Percentiles rank a stretch among this genome's conserved stretches.
Evolutionary conservation across 371 early-diverging fungal genomes (phyloP).

Genomic region (Umbelopsis sp.): DNA sequence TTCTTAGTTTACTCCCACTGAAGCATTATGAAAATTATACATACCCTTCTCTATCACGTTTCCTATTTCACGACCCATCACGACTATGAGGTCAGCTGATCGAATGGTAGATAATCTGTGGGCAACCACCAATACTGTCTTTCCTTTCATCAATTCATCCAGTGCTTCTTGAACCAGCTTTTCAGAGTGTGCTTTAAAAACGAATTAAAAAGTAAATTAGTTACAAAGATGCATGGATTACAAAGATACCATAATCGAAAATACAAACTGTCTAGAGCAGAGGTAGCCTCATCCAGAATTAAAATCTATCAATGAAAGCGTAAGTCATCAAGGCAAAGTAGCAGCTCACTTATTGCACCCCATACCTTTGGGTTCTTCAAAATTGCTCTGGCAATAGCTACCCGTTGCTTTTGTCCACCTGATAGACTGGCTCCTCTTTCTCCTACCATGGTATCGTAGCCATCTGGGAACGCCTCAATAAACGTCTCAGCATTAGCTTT

Average conservation of each 20-base stretch:
- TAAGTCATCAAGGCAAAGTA: background rate
- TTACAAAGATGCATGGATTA: background rate
- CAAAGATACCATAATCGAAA: background rate
- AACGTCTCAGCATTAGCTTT: conserved; percentile 76
- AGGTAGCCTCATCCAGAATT: conserved; percentile 84
- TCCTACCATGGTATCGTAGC: conserved; percentile 77
- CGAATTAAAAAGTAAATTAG: background rate
- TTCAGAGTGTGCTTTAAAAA: conserved; percentile 63
- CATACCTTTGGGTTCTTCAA: conserved; percentile 64
- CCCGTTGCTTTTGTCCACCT: conserved; percentile 89
- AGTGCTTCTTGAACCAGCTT: conserved; percentile 71
- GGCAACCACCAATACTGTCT: conserved; percentile 80
- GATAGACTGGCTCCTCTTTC: conserved; percentile 66
- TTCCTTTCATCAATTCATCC: conserved; percentile 65
- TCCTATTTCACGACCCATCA: conserved; percentile 65
- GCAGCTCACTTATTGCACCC: background rate
- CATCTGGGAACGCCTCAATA: conserved; percentile 67
- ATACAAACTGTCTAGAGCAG: conserved; percentile 56
- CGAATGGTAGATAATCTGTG: conserved; percentile 77
- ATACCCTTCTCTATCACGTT: conserved; percentile 66
- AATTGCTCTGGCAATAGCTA: conserved; percentile 78
- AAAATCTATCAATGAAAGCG: conserved; percentile 43
- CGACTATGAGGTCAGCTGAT: conserved; percentile 68
- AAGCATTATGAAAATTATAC: background rate
- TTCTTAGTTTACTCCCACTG: background rate